Conservation (phyloP, 192 early-diverging fungal species). For the Geranomyces michiganensis region DNA sequence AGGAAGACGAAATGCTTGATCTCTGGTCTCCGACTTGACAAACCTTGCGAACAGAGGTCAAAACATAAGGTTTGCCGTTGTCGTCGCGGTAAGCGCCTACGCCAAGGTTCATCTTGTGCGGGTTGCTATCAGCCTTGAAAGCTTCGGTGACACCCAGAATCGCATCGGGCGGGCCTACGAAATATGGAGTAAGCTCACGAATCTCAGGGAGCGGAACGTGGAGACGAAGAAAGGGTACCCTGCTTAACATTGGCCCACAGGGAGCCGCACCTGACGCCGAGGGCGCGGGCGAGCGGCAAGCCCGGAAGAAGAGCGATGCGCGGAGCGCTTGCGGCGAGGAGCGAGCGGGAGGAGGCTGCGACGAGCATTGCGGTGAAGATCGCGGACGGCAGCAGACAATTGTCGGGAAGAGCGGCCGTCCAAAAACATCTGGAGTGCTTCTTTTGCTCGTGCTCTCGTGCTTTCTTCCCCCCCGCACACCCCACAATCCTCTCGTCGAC, state of each 20-base stretch:
- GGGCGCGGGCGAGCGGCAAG: neutral
- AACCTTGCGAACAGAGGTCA: constrained; percentile 85
- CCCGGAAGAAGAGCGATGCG: neutral
- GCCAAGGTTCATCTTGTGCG: constrained; percentile 97
- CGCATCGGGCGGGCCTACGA: constrained; percentile 56
- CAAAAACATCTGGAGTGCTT: no score
- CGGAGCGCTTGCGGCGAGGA: neutral
- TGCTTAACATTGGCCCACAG: constrained; percentile 39
- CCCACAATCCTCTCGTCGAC: no score
- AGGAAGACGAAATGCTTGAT: neutral
- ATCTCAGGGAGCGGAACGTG: neutral
- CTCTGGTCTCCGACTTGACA: neutral
- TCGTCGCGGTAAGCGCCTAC: constrained; percentile 98
- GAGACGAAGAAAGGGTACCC: constrained; percentile 7
- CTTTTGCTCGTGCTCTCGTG: no score
- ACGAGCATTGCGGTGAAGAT: no score
- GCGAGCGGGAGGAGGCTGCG: neutral
- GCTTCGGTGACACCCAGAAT: constrained; percentile 84
- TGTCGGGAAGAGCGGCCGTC: no score
- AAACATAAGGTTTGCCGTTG: constrained; percentile 84
- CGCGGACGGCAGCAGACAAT: no score
- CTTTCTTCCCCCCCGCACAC: no score
- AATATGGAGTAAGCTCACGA: neutral
- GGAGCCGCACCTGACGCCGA: constrained; percentile 23
- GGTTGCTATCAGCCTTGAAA: constrained; percentile 87